Evolutionary conservation across 306 rosid genomes (phyloP).

Genomic region (Gastrolobium villosum): DNA sequence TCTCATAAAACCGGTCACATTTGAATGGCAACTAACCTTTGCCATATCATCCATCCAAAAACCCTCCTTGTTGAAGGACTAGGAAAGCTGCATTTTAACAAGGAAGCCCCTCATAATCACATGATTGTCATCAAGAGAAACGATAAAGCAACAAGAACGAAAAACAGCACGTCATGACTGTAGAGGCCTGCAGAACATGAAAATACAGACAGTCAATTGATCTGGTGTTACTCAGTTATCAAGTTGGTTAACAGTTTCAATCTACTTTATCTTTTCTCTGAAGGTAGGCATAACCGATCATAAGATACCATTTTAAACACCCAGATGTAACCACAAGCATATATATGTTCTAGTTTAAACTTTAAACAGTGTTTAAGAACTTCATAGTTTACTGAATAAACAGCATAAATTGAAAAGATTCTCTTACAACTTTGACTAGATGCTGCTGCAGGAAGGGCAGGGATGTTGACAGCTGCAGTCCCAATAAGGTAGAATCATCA

Average conservation of each 20-base stretch:
- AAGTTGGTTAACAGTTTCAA: neutral
- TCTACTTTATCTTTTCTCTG: neutral
- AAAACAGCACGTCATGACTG: slow-evolving; percentile 42
- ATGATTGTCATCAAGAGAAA: slow-evolving; percentile 55
- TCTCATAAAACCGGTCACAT: slow-evolving; percentile 49
- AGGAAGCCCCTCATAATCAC: slow-evolving; percentile 48
- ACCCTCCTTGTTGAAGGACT: slow-evolving; percentile 41
- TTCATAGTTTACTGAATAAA: slow-evolving; percentile 40
- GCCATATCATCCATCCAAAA: slow-evolving; percentile 33
- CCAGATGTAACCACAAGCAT: slow-evolving; percentile 18
- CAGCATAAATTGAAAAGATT: slow-evolving; percentile 10
- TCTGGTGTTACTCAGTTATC: neutral
- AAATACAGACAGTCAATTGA: slow-evolving; percentile 1
- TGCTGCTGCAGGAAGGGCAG: slow-evolving; percentile 99
- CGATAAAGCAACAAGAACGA: slow-evolving; percentile 58
- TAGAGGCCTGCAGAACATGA: slow-evolving; percentile 67
- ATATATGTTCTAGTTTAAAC: slow-evolving; percentile 16
- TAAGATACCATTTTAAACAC: slow-evolving; percentile 2
- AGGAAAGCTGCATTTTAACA: slow-evolving; percentile 40
- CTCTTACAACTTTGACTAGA: slow-evolving; percentile 73
- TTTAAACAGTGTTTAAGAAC: neutral
- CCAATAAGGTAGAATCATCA: slow-evolving; percentile 42
- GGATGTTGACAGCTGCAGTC: slow-evolving; percentile 85
- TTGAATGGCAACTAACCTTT: slow-evolving; percentile 42
- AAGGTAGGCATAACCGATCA: neutral